Evolutionary conservation across 2,329 filamentous ascomycete species (phyloP).

Genomic region (Phialocephala sp.): DNA sequence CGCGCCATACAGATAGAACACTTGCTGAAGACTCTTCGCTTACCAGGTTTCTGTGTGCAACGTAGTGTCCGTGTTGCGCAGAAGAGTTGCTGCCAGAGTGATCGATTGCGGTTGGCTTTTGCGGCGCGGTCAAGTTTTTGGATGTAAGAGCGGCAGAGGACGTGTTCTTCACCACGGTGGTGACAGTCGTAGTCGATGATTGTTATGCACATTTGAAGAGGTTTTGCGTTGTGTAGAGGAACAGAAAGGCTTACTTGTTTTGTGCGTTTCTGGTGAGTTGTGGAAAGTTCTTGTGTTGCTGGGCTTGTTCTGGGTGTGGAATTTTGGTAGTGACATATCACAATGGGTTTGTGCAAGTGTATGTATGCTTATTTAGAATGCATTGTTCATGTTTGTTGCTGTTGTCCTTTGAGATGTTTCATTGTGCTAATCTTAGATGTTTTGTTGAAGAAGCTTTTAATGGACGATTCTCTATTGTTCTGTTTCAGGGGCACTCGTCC

Average conservation of each 20-base stretch:
- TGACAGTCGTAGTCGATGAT: constrained; percentile 1
- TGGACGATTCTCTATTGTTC: neutral
- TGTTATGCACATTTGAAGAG: constrained; percentile 7
- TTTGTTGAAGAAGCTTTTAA: constrained; percentile 2
- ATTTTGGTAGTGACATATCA: neutral
- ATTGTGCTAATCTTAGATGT: neutral
- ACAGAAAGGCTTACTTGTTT: neutral
- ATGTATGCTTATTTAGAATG: constrained; percentile 3
- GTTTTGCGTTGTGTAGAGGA: neutral
- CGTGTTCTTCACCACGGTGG: neutral
- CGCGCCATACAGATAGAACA: neutral
- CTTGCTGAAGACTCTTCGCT: neutral
- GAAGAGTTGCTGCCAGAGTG: constrained; percentile 3
- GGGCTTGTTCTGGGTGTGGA: neutral
- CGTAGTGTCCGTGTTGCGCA: neutral
- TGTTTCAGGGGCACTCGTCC: neutral
- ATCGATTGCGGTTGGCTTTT: neutral
- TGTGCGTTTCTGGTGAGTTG: neutral
- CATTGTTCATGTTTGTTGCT: neutral
- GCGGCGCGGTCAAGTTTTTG: neutral
- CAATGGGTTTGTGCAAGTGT: constrained; percentile 1
- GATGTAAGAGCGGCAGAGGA: neutral
- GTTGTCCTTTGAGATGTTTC: neutral
- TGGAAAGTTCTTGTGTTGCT: constrained; percentile 1
- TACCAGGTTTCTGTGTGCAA: constrained; percentile 2